These are phyloP conservation scores for Filobasidium uniguttulatum DNA, from an alignment of 1,284 basidiomycete species.

Conservation along the genomic window DNA sequence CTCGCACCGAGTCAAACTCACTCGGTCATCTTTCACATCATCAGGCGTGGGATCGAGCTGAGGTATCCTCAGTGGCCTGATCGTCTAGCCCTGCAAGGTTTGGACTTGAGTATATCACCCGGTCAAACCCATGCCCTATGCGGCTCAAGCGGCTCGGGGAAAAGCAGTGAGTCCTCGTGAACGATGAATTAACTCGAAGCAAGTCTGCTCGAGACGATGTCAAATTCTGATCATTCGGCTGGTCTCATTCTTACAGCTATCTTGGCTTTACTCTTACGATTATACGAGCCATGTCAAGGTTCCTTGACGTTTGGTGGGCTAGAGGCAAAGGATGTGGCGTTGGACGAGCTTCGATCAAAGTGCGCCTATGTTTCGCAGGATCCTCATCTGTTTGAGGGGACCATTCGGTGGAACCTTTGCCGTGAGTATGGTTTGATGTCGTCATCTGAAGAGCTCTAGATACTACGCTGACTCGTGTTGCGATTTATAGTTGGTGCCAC, in stretches of 20 bases:
- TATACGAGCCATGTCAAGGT: constrained; percentile 37
- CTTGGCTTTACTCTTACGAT: constrained; percentile 35
- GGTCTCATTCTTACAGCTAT: too few species aligned
- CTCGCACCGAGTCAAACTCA: not conserved
- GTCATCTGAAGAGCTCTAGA: too few species aligned
- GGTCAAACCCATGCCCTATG: constrained; percentile 26
- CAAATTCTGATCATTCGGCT: too few species aligned
- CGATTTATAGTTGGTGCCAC: constrained; percentile 29
- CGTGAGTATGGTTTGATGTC: too few species aligned
- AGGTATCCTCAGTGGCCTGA: constrained; percentile 24
- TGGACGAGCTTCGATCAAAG: constrained; percentile 28
- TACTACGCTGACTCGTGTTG: too few species aligned
- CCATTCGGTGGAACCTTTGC: constrained; percentile 24
- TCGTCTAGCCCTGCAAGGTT: constrained; percentile 17
- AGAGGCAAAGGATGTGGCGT: constrained; percentile 31
- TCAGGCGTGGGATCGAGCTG: constrained; percentile 21
- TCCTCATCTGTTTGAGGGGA: constrained; percentile 35
- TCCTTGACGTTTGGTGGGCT: constrained; percentile 33
- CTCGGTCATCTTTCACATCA: not conserved
- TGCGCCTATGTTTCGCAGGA: constrained; percentile 40
- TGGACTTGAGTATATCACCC: constrained; percentile 20
- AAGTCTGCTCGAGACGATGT: constrained; percentile 14
- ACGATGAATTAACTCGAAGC: too few species aligned
- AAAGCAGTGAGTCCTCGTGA: constrained; percentile 12
- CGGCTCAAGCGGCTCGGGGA: constrained; percentile 18